Percentiles rank a stretch among this genome's conserved stretches.
These are phyloP conservation scores for Austropuccinia psidii DNA, from an alignment of 1,284 basidiomycete species.

Conservation along the genomic window DNA sequence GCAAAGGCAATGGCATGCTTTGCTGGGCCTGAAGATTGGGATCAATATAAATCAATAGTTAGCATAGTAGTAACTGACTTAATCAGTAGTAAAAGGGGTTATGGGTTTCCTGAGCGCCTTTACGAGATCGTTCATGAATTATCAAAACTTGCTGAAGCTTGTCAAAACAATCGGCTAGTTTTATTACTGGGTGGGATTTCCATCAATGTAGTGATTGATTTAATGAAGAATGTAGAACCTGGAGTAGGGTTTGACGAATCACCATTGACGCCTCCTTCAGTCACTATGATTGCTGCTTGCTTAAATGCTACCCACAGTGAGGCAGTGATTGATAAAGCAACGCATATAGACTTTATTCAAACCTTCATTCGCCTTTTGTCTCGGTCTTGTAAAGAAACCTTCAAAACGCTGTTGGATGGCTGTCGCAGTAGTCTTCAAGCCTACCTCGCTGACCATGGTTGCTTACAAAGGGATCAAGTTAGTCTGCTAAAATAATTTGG, in stretches of 20 bases:
- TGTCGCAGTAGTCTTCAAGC: background rate
- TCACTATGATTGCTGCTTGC: slow-evolving; percentile 1
- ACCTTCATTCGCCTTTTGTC: background rate
- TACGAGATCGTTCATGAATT: background rate
- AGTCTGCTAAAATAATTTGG: background rate
- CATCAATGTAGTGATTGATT: background rate
- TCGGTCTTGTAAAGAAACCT: background rate
- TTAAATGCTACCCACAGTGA: background rate
- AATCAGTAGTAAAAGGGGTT: background rate
- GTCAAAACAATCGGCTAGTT: background rate
- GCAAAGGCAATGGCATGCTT: background rate
- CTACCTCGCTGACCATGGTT: background rate
- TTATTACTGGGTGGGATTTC: background rate
- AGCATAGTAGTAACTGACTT: background rate
- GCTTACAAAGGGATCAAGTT: background rate
- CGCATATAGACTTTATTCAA: background rate
- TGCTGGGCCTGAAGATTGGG: background rate
- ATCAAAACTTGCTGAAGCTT: slow-evolving; percentile 1
- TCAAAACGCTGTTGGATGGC: slow-evolving; percentile 7
- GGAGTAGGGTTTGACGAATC: slow-evolving; percentile 24
- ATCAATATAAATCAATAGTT: background rate
- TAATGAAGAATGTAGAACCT: slow-evolving; percentile 18
- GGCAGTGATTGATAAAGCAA: background rate
- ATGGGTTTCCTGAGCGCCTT: background rate
- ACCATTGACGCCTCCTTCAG: background rate